Evolutionary conservation across 2,329 filamentous ascomycete species (phyloP).

Genomic region (Diaporthe sp.): DNA sequence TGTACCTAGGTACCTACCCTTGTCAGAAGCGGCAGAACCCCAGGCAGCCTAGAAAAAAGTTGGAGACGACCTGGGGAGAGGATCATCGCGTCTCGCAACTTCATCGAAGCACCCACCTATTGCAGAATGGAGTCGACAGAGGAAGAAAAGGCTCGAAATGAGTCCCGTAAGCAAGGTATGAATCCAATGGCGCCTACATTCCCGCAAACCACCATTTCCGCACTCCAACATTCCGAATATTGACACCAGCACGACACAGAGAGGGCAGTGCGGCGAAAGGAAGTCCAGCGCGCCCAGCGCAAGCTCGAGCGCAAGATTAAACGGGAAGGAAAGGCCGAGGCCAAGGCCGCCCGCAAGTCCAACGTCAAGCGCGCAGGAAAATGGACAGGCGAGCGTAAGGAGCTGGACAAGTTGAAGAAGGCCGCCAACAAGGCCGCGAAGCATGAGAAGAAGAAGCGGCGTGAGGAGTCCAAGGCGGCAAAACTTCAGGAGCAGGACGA

Average conservation of each 20-base stretch:
- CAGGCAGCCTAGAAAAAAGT: constrained; percentile 26
- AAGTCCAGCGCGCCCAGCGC: constrained; percentile 41
- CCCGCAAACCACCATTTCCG: too few relatives aligned
- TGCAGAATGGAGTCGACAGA: constrained; percentile 24
- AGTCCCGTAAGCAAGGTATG: constrained; percentile 5
- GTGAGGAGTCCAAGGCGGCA: constrained; percentile 25
- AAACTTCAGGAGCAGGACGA: constrained; percentile 1
- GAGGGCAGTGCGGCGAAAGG: constrained; percentile 41
- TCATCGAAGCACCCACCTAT: background rate
- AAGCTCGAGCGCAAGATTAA: constrained; percentile 52
- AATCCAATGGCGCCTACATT: background rate
- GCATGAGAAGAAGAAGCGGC: constrained; percentile 27
- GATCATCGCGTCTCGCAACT: background rate
- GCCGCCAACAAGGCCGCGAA: constrained; percentile 29
- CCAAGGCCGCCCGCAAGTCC: constrained; percentile 44
- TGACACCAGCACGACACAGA: constrained; percentile 38
- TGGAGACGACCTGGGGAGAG: background rate
- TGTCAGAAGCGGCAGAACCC: constrained; percentile 24
- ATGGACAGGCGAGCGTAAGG: constrained; percentile 28
- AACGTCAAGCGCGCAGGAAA: constrained; percentile 35
- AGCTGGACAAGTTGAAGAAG: constrained; percentile 32
- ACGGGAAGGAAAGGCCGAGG: constrained; percentile 47
- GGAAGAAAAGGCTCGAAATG: background rate
- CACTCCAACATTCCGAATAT: too few relatives aligned
- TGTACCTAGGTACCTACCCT: background rate